Base-by-base conservation (phyloP, 2,329 filamentous ascomycete genomes). In the Fusarium heterosporum region DNA sequence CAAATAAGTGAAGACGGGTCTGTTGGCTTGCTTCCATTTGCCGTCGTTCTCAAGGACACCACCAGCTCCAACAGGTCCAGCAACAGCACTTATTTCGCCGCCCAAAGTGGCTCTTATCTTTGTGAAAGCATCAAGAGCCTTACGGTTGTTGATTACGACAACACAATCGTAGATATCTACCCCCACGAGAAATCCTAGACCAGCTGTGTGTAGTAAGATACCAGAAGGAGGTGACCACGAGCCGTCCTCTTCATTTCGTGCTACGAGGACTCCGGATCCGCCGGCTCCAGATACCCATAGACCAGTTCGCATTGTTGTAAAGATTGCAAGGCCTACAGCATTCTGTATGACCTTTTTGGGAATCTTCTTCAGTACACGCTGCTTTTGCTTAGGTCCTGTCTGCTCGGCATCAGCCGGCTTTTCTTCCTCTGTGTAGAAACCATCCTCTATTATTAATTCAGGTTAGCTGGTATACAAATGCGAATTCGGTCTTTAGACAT, bases 151-250 rank as follows among this genome's bases (percentile, higher is more conserved):
- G 75, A 96, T 93, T 11, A 96, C 90, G 11, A 93, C 86, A 6
- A 96, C 92, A 68, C 92, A 95, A 76, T 96, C 93, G 79, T 96
- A 96, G 28, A 96, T 93, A 76, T 96, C 93, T 3, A 94, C 86
- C 9, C 93, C 93, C 1, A 91, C 86, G 45, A 96, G 84, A 72
- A 96, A 93, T 0, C 93, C 93, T 2, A 93, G 84, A 3, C 90
- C 91, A 2, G 91, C 85, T 1, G 92, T 93, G 74, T 95, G 91
- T 17, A 95, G 84, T 78, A 94, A 83, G 74, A 96, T 93, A 19
- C 91, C 93, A 0, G 89, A 92, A 0, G 93, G 93, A 1, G 92
- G 90, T 47, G 90, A 93, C 92, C 92, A 96, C 11, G 80, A 81
- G 10, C 89, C 89, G 71, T 91, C 87, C 10, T 84, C 81, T 38